Evolutionary conservation across 768 basidiomycete species (phyloP), one percentile per base, ranked within the genome.

Genomic region (Rickenella mellea): DNA sequence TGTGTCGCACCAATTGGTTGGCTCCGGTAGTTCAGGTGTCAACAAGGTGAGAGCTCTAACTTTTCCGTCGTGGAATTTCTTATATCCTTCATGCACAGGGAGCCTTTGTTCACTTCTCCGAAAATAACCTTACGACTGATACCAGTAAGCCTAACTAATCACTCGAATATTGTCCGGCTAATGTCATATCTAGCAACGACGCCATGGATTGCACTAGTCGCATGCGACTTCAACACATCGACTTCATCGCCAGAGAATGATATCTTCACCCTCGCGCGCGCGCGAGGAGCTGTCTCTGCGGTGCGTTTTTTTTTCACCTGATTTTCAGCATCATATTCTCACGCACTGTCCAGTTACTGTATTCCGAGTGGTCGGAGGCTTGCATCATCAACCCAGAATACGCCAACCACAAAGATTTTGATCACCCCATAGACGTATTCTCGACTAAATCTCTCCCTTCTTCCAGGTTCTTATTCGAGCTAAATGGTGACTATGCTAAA

Each of bases 161-260:
- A 7, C 1, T 38, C 36, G 14, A 12, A 14, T 6, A 2, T 20
- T 29, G 7, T 49, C 24, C 25, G 14, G 15, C 48, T 51, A 40
- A 55, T 55, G 2, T 40, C 35, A 36, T 30, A 59, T 59, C 42
- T 59, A 6, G 57, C 65, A 1, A 48, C 51, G 4, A 67, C 69
- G 1, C 71, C 71, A 0, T 73, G 69, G 69, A 66, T 73, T 40
- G 71, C 70, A 2, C 59, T 68, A 47, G 63, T 71, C 47, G 54
- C 51, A 30, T 70, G 68, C 54, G 67, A 69, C 47, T 38, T 47
- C 28, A 68, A 68, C 47, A 62, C 60, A n/a, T 65, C 62, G 24
- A 52, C 44, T 11, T 53, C 57, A 10, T 46, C 46, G 12, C 26
- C 19, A 35, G 38, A 50, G 14, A 46, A 51, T 43, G 69, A 73